Percentiles rank a stretch among this genome's conserved stretches.
These are phyloP conservation scores for Diaporthe helianthi DNA, from an alignment of 2,329 filamentous ascomycete species.

Conservation along the genomic window DNA sequence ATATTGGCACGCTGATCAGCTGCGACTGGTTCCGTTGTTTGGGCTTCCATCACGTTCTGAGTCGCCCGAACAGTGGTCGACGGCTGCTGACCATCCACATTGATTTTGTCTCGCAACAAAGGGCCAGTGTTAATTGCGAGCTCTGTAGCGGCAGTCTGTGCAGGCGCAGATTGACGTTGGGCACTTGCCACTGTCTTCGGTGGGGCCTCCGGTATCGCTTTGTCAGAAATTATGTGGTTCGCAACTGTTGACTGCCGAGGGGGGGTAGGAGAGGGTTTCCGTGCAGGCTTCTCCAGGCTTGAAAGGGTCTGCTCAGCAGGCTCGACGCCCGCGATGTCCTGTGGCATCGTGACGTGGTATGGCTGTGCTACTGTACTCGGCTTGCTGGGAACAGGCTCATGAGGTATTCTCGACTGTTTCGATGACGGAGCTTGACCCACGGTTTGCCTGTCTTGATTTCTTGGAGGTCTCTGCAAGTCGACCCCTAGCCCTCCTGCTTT, in stretches of 20 bases:
- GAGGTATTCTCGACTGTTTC: background rate
- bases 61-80: background rate
- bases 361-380: background rate
- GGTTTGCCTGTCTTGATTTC: background rate
- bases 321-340: too few relatives aligned
- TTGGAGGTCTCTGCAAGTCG: background rate
- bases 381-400: background rate
- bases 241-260: background rate
- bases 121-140: background rate
- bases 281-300: background rate
- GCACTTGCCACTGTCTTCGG: background rate
- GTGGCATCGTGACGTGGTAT: background rate
- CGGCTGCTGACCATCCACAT: background rate
- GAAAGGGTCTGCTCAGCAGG: background rate
- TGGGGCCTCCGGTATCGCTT: too few relatives aligned
- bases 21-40: background rate
- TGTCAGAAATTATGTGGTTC: background rate
- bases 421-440: background rate
- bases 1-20: background rate
- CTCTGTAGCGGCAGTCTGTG: background rate
- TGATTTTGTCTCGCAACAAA: background rate
- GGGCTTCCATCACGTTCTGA: background rate
- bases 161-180: background rate
- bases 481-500: background rate
- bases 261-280: background rate